These are phyloP conservation scores for Arctium minus DNA, from an alignment of 129 eudicot species.

Conservation along the genomic window DNA sequence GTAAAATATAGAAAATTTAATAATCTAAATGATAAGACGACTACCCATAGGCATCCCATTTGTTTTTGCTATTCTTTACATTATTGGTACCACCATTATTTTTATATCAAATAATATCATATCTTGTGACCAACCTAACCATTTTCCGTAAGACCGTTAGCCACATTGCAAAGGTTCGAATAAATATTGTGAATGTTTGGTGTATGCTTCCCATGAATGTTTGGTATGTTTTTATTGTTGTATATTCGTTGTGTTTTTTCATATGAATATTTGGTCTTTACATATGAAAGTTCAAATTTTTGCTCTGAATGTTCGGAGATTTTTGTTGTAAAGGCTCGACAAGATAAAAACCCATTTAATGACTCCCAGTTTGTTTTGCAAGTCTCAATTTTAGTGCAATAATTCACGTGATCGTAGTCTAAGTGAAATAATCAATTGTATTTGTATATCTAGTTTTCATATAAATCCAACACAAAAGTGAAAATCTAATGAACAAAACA, in stretches of 20 bases:
- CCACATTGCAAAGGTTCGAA: too few relatives aligned
- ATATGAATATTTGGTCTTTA: too few relatives aligned
- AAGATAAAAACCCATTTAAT: not conserved
- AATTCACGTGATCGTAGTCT: too few relatives aligned
- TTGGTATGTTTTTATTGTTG: not conserved
- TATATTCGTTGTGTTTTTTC: not conserved
- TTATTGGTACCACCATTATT: not conserved
- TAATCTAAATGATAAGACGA: not conserved
- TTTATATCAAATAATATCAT: not conserved
- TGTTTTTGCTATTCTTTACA: not conserved
- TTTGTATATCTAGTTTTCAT: too few relatives aligned
- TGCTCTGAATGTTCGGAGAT: too few relatives aligned
- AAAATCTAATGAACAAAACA: too few relatives aligned
- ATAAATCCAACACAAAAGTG: not conserved
- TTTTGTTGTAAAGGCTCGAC: not conserved
- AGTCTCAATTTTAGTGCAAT: too few relatives aligned
- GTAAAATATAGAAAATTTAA: not conserved
- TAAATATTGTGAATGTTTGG: too few relatives aligned
- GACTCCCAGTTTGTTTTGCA: not conserved
- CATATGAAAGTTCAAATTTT: not conserved
- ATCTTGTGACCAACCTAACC: not conserved
- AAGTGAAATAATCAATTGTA: too few relatives aligned
- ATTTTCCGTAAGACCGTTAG: too few relatives aligned
- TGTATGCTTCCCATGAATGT: too few relatives aligned
- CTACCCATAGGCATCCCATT: not conserved